Evolutionary conservation across 306 rosid genomes (phyloP), one percentile per base, ranked within the genome.

Genomic region (Luffa aegyptiaca): DNA sequence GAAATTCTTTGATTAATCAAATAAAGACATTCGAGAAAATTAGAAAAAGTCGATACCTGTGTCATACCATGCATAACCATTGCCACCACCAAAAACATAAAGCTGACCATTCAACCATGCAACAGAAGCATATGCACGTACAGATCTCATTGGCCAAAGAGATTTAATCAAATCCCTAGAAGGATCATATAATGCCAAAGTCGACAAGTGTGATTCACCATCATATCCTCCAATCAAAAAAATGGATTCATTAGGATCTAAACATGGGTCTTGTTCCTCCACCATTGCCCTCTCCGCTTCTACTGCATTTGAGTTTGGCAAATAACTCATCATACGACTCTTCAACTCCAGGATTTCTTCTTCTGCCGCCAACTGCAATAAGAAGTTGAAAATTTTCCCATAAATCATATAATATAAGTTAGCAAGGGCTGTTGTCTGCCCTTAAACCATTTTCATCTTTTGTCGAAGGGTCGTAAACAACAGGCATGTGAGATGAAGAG

Each of bases 141-240:
- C 73, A 70, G 76, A 79, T 74, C 77, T 88, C 86, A 86, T 80
- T 42, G 90, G 81, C 80, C 73, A 70, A 14, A 82, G 80, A 80
- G 86, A 82, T 81, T 87, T 88, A 31, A 85, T 86, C 81, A 81
- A 76, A 81, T 89, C 84, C 11, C 17, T 53, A 45, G 80, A 90
- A 80, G 94, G 93, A 64, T 80, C 79, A 78, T 88, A 95, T 77
- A 84, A 52, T 80, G 90, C 95, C 82, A 91, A 83, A 33, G 83
- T 37, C n/a, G 87, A 85, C 59, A 90, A 80, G 80, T 83, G 84
- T 37, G 92, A 86, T 80, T 82, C 80, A 76, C 97, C 92, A 80
- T 90, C 84, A 73, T 20, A 90, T 70, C 99, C 97, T 79, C 97
- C 97, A 20, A 88, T 82, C 77, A 95, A 79, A 83, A 79, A 91